Evolutionary conservation across 805 yeast species (phyloP).

Genomic region (Candida jianshihensis): DNA sequence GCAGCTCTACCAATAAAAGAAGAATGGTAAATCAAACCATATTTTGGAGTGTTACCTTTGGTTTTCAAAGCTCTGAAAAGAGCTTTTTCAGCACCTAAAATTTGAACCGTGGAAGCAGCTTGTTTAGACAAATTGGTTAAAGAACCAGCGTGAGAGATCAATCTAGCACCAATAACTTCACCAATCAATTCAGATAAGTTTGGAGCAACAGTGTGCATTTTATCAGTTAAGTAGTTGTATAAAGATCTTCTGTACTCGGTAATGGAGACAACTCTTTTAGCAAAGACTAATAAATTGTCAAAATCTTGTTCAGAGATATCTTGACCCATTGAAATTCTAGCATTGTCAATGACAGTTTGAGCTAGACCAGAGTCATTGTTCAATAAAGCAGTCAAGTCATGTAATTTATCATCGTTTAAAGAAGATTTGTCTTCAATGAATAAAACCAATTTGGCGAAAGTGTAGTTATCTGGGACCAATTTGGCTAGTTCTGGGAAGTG

Average conservation of each 20-base stretch:
- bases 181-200: constrained; percentile 94
- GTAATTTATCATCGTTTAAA: constrained; percentile 72
- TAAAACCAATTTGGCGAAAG: constrained; percentile 84
- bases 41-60: constrained; percentile 97
- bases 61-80: constrained; percentile 97
- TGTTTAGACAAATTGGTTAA: constrained; percentile 93
- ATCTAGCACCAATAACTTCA: constrained; percentile 97
- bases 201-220: constrained; percentile 98
- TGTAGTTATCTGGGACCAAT: constrained; percentile 96
- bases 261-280: constrained; percentile 86
- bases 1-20: constrained; percentile 95
- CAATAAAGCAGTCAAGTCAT: constrained; percentile 79
- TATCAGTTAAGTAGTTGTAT: constrained; percentile 82
- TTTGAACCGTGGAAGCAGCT: constrained; percentile 99
- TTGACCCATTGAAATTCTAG: constrained; percentile 98
- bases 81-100: constrained; percentile 98
- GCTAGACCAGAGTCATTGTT: constrained; percentile 88
- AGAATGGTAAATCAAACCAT: constrained; percentile 95
- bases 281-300: constrained; percentile 85
- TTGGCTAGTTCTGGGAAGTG: constrained; percentile 97
- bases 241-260: constrained; percentile 84
- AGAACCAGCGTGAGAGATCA: constrained; percentile 98
- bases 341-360: constrained; percentile 86
- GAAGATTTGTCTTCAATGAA: constrained; percentile 83
- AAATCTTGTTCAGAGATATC: constrained; percentile 93